A percentile compares a stretch with the other conserved stretches of the same genome.
These are phyloP conservation scores for Prinsepia uniflora DNA, from an alignment of 306 rosid genomes.

Conservation along the genomic window DNA sequence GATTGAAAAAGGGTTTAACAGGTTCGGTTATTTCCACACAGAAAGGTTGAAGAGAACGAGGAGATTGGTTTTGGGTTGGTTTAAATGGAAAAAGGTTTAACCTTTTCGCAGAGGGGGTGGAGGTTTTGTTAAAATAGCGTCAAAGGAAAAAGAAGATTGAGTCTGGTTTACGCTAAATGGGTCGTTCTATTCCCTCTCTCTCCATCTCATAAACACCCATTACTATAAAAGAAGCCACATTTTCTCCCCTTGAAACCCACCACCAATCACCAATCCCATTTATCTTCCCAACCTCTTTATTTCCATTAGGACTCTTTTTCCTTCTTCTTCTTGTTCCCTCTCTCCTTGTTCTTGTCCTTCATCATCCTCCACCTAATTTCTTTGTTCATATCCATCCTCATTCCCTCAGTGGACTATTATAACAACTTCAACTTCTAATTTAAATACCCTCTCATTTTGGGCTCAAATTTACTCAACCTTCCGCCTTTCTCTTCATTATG, in stretches of 20 bases:
- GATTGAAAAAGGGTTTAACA: constrained; percentile 2
- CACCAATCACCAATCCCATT: constrained; percentile 11
- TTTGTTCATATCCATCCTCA: constrained; percentile 13
- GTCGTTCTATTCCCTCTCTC: constrained; percentile 37
- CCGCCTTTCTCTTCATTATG: no score
- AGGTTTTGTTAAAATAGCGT: constrained; percentile 34
- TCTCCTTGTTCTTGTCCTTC: constrained; percentile 17
- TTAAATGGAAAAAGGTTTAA: not conserved
- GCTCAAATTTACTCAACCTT: no score
- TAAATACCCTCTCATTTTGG: no score
- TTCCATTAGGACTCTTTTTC: not conserved
- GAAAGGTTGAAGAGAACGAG: constrained; percentile 10
- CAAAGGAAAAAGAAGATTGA: constrained; percentile 54
- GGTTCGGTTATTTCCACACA: constrained; percentile 37
- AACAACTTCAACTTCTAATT: no score
- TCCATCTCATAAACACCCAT: constrained; percentile 34
- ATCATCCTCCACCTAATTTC: no score
- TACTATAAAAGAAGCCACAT: constrained; percentile 80
- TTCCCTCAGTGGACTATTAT: constrained; percentile 20
- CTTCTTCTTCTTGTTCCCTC: constrained; percentile 25
- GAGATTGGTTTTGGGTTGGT: constrained; percentile 5
- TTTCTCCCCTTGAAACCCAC: constrained; percentile 31
- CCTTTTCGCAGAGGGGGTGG: constrained; percentile 18
- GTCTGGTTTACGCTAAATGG: constrained; percentile 83
- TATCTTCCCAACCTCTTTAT: constrained; percentile 2